Evolutionary conservation across 176 grass and related monocot species (phyloP).

Genomic region (Carex kokanica): DNA sequence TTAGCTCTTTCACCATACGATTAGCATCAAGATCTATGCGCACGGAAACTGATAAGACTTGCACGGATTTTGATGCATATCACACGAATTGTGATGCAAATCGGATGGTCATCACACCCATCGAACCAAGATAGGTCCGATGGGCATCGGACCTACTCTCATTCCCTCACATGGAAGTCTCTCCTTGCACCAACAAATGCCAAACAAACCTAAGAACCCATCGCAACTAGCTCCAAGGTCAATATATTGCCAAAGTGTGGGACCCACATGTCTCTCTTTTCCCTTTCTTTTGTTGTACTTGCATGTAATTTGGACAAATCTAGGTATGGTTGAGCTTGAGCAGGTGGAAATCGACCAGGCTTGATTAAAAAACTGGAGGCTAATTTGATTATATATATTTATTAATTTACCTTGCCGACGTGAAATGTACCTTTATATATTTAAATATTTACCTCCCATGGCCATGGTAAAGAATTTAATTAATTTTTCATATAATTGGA

Average conservation of each 20-base stretch:
- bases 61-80: too few species aligned
- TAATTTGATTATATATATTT: neutral
- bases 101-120: too few species aligned
- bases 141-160: too few species aligned
- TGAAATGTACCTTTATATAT: neutral
- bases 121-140: too few species aligned
- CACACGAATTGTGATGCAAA: too few species aligned
- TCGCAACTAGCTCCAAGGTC: neutral
- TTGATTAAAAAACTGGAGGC: neutral
- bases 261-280: constrained; percentile 24
- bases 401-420: constrained; percentile 5
- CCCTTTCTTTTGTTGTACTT: constrained; percentile 11
- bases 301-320: constrained; percentile 23
- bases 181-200: constrained; percentile 3
- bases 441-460: neutral
- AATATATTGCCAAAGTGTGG: constrained; percentile 21
- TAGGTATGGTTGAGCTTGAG: neutral
- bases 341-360: neutral
- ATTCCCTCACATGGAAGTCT: constrained; percentile 27
- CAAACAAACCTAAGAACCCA: constrained; percentile 13
- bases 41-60: too few species aligned
- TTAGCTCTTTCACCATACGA: too few species aligned
- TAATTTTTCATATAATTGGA: neutral
- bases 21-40: too few species aligned
- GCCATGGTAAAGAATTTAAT: neutral